Evolutionary conservation across 352 stramenopile species (phyloP), one percentile per base, ranked within the genome.

Genomic region (Globisporangium recalcitrans): DNA sequence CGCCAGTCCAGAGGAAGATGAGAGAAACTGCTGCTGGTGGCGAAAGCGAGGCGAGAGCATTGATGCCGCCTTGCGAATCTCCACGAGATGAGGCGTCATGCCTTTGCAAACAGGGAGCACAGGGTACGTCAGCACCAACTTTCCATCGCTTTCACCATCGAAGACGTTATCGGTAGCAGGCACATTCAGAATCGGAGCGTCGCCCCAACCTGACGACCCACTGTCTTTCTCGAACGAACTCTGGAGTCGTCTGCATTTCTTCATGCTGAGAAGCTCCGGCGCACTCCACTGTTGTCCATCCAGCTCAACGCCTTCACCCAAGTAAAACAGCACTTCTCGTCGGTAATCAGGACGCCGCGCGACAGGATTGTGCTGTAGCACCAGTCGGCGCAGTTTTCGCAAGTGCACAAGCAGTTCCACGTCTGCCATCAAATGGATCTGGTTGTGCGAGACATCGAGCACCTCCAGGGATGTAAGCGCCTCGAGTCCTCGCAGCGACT

Each of bases 291-390:
- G 54, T 38, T 80, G 60, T 4, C 74, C 72, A 24, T 95, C 87
- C 5, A 95, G 53, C 56, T 90, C 78, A 14, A 95, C 58, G 13
- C 52, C 38, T 55, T 87, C 77, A 7, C 85, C 78, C 27, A 95
- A 58, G 60, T 85, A 93, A 40, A 95, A 94, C 1, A 94, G 52
- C 19, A 93, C 77, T 58, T 95, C 85, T 24, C 87, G 75, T 40
- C 87, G 74, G 61, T 94, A 92, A 36, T 95, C 87, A 9, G 87
- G 80, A 26, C 82, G 72, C 5, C 69, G 63, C 21, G 83, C 69
- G 36, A 95, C 80, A 19, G 83, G 85, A 40, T 95, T 95, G n/a
- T 87, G 82, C 48, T 75, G 72, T 52, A 95, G 62, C 10, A 80
- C 73, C n/a, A 94, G 53, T 3, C 66, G 65, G 4, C 58, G 63